These are phyloP conservation scores for Cyclotella sp. DNA, from an alignment of 108 stramenopile genomes.

Conservation along the genomic window DNA sequence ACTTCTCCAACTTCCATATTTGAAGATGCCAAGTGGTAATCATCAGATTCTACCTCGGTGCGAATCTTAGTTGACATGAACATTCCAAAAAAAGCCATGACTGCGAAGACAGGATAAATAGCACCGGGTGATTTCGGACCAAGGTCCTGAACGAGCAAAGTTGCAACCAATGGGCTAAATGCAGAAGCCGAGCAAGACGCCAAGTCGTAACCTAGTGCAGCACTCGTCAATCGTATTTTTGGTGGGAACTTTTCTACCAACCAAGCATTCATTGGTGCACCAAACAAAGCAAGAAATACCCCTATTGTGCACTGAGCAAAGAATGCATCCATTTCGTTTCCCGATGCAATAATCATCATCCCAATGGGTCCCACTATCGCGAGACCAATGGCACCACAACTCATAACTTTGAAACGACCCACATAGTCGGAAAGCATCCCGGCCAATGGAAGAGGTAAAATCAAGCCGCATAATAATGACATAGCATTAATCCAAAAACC, in stretches of 20 bases:
- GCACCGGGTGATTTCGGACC: conserved; percentile 58
- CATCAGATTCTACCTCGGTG: conserved; percentile 10
- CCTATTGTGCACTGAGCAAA: conserved; percentile 64
- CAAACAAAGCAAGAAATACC: conserved; percentile 57
- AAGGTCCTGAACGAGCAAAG: conserved; percentile 51
- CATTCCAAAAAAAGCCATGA: conserved; percentile 28
- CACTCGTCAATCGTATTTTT: conserved; percentile 61
- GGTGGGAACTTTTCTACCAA: conserved; percentile 69
- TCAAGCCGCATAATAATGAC: conserved; percentile 60
- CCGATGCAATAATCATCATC: conserved; percentile 53
- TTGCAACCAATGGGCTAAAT: conserved; percentile 66
- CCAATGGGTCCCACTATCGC: conserved; percentile 55
- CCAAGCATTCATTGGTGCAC: conserved; percentile 73
- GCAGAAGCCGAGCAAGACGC: conserved; percentile 68
- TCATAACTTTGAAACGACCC: conserved; percentile 63
- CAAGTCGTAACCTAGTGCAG: conserved; percentile 69
- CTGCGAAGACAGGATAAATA: conserved; percentile 59
- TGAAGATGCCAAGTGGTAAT: conserved; percentile 4
- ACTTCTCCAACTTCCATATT: not conserved
- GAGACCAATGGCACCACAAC: conserved; percentile 43
- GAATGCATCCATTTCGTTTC: conserved; percentile 48
- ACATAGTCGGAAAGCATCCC: conserved; percentile 61
- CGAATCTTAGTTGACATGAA: conserved; percentile 32
- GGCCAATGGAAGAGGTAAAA: conserved; percentile 57
- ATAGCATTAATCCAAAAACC: conserved; percentile 73